Evolutionary conservation across 768 basidiomycete species (phyloP).

Genomic region (Tricholoma matsutake): DNA sequence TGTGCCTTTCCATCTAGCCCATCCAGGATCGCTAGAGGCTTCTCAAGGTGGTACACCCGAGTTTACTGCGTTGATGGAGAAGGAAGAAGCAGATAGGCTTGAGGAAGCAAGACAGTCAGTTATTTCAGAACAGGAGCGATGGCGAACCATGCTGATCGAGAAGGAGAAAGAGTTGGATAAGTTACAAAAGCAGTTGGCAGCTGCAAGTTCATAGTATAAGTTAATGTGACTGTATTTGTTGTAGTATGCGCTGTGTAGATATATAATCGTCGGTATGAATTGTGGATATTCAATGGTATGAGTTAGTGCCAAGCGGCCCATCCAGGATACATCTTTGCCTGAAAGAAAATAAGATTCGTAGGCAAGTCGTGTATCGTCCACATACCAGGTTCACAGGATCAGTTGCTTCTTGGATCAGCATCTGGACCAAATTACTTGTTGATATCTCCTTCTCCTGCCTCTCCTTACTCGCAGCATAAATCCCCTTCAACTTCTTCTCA

Average conservation of each 20-base stretch:
- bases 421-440: constrained; percentile 86
- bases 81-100: constrained; percentile 76
- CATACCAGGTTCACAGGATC: constrained; percentile 62
- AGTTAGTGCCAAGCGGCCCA: constrained; percentile 83
- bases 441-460: constrained; percentile 57
- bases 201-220: constrained; percentile 2
- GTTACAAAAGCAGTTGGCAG: constrained; percentile 56
- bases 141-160: constrained; percentile 64
- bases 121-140: constrained; percentile 72
- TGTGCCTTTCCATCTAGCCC: constrained; percentile 70
- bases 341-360: constrained; percentile 1
- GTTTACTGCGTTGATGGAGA: constrained; percentile 83
- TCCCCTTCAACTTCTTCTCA: constrained; percentile 76
- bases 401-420: constrained; percentile 87
- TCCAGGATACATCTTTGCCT: constrained; percentile 90
- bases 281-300: background rate
- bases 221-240: constrained; percentile 5
- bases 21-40: constrained; percentile 60
- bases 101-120: constrained; percentile 73
- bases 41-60: constrained; percentile 74
- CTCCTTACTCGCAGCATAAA: constrained; percentile 54
- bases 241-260: background rate
- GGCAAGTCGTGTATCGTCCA: background rate
- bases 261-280: constrained; percentile 1
- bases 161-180: constrained; percentile 79